Percentiles rank a stretch among this genome's conserved stretches.
Conservation (phyloP, 2,329 filamentous ascomycete genomes). For the Thielaviopsis punctulata region DNA sequence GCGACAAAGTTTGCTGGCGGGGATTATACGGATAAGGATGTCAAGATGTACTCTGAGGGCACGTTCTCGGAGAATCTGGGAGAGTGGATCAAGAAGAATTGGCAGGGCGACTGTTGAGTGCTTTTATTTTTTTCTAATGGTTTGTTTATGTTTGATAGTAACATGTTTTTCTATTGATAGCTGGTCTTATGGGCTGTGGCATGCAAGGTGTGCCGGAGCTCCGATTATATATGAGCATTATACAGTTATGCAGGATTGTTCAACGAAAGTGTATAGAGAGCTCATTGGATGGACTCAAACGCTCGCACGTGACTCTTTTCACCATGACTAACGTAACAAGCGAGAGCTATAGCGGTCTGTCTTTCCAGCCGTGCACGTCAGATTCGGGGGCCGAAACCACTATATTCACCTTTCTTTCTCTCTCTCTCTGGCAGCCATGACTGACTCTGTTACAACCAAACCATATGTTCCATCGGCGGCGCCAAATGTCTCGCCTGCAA, state of each 20-base stretch:
- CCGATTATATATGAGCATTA: neutral
- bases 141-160: neutral
- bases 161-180: neutral
- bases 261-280: neutral
- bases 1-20: conserved; percentile 48
- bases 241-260: neutral
- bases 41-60: conserved; percentile 33
- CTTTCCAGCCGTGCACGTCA: too few relatives aligned
- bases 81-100: conserved; percentile 42
- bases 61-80: conserved; percentile 38
- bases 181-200: neutral
- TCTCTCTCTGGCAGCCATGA: neutral
- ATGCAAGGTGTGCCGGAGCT: neutral
- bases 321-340: too few relatives aligned
- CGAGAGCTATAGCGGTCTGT: too few relatives aligned
- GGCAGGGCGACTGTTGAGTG: conserved; percentile 31
- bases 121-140: neutral
- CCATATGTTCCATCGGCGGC: conserved; percentile 2
- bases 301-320: neutral
- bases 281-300: too few relatives aligned
- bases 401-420: too few relatives aligned
- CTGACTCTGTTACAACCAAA: neutral
- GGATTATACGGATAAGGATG: conserved; percentile 30
- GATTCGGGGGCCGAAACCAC: neutral
- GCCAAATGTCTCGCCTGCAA: conserved; percentile 5